A percentile compares a stretch with the other conserved stretches of the same genome.
Evolutionary conservation across 768 basidiomycete genomes (phyloP).

Genomic region (Agaricus sinodeliciosus): DNA sequence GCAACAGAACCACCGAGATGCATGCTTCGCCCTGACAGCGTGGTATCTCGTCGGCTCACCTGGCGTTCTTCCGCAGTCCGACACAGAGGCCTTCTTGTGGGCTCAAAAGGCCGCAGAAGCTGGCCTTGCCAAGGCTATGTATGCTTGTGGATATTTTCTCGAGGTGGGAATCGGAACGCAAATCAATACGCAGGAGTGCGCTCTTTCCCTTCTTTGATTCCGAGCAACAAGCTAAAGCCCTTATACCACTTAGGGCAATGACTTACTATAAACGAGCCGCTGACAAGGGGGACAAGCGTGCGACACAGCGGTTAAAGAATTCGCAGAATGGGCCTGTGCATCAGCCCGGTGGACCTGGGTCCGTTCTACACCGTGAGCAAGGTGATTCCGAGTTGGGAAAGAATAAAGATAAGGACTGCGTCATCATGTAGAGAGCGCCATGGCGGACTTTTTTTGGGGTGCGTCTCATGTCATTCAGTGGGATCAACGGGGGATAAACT

Average conservation of each 20-base stretch:
- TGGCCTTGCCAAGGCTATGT: conserved; percentile 93
- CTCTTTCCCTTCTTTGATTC: conserved; percentile 16
- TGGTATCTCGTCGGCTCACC: conserved; percentile 99
- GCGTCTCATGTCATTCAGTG: neutral
- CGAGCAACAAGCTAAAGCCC: conserved; percentile 7
- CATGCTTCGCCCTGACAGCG: conserved; percentile 95
- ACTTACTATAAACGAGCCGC: conserved; percentile 87
- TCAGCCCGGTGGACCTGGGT: conserved; percentile 53
- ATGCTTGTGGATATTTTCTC: conserved; percentile 95
- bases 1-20: conserved; percentile 93
- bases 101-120: conserved; percentile 91
- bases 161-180: conserved; percentile 90
- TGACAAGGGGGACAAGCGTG: conserved; percentile 91
- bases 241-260: conserved; percentile 44
- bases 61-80: conserved; percentile 95
- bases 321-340: conserved; percentile 47
- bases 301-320: conserved; percentile 72
- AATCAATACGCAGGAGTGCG: conserved; percentile 61
- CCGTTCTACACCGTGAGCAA: conserved; percentile 55
- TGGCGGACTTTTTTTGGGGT: neutral
- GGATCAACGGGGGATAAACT: neutral
- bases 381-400: conserved; percentile 20
- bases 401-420: conserved; percentile 73
- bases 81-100: conserved; percentile 98
- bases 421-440: conserved; percentile 60